phyloP scores from a whole-genome alignment of 148 eudicot species.

The Dysphania ambrosioides region DNA sequence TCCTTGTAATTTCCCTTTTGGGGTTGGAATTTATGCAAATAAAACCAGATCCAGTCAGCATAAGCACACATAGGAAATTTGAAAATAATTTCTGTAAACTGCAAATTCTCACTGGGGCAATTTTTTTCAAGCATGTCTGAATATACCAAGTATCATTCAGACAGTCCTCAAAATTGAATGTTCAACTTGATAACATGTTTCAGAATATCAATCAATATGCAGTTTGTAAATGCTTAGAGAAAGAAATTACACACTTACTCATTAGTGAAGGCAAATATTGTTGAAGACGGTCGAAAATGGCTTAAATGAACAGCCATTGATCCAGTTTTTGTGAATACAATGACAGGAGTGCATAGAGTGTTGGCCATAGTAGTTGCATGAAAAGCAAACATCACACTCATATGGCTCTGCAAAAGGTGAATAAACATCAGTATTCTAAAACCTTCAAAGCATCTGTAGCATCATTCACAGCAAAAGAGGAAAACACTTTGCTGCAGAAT shows the following conservation, averaged over 20 bases:
- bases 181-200: neutral
- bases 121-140: too few relatives aligned
- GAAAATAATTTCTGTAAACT: too few relatives aligned
- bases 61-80: too few relatives aligned
- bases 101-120: too few relatives aligned
- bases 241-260: slow-evolving; percentile 48
- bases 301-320: slow-evolving; percentile 90
- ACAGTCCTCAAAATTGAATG: neutral
- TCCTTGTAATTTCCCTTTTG: too few relatives aligned
- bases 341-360: slow-evolving; percentile 76
- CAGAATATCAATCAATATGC: neutral
- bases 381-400: slow-evolving; percentile 91
- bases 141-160: too few relatives aligned
- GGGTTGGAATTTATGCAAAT: too few relatives aligned
- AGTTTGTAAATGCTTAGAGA: neutral
- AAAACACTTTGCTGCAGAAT: too few relatives aligned
- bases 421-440: slow-evolving; percentile 18
- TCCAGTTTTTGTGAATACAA: slow-evolving; percentile 96
- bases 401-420: slow-evolving; percentile 54
- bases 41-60: too few relatives aligned
- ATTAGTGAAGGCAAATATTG: slow-evolving; percentile 93
- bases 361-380: slow-evolving; percentile 93
- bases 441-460: too few relatives aligned
- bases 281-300: slow-evolving; percentile 79
- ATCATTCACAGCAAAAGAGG: too few relatives aligned